Evolutionary conservation across 2,329 filamentous ascomycete genomes (phyloP).

Genomic region (Passalora sequoiae): DNA sequence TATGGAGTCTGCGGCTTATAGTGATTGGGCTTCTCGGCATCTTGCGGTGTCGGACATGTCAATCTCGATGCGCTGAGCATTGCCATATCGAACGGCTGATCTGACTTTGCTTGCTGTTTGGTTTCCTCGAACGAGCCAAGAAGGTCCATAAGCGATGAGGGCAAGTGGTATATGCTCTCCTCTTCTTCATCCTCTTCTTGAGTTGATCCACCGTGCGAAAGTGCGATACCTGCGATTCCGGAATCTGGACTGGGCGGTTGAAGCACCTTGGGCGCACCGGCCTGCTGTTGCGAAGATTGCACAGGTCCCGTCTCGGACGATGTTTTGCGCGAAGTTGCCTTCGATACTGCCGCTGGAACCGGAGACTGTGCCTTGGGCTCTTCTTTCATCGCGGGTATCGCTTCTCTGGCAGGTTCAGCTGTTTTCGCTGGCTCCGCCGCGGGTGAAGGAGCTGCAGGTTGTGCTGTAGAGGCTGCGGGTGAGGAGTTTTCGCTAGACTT

Average conservation of each 20-base stretch:
- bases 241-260: constrained; percentile 34
- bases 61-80: constrained; percentile 71
- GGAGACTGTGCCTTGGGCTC: constrained; percentile 24
- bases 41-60: constrained; percentile 66
- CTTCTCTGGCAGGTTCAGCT: constrained; percentile 27
- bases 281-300: constrained; percentile 29
- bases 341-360: constrained; percentile 18
- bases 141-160: constrained; percentile 80
- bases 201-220: constrained; percentile 50
- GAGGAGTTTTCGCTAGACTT: constrained; percentile 57
- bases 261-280: constrained; percentile 18
- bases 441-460: constrained; percentile 21
- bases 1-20: constrained; percentile 81
- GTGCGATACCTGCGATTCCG: constrained; percentile 31
- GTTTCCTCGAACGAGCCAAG: constrained; percentile 85
- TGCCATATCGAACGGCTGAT: constrained; percentile 60
- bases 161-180: constrained; percentile 86
- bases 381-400: constrained; percentile 26
- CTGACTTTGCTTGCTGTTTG: constrained; percentile 61
- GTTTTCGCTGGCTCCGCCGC: constrained; percentile 24
- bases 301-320: constrained; percentile 38
- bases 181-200: constrained; percentile 47
- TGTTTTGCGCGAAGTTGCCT: constrained; percentile 25
- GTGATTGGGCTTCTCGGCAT: constrained; percentile 75
- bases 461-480: constrained; percentile 40